Evolutionary conservation across 192 early-diverging fungal genomes (phyloP), one percentile per base, ranked within the genome.

Genomic region (Chytriomyces hyalinus): DNA sequence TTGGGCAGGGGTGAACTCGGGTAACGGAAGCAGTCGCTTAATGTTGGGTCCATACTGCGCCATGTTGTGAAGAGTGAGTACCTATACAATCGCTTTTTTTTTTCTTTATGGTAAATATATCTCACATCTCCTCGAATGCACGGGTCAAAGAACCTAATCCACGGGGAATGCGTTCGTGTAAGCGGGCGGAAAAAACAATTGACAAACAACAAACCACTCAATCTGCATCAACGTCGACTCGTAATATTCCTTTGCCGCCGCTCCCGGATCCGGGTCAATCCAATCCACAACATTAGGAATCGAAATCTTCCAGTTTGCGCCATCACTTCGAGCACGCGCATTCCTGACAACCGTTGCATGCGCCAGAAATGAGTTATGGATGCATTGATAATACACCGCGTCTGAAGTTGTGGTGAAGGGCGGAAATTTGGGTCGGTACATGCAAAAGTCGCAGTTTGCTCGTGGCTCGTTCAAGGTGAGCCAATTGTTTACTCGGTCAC

Each of bases 391-490:
- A 10, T 36, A 49, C 9, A 49, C 71, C 13, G 60, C 6, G 53
- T 73, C 44, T 6, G 71, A 49, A 44, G n/a, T 28, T 22, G 44
- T 73, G 4, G n/a, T 63, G 6, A 46, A 62, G 15, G 71, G 71
- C 5, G 71, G 59, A 6, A 73, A 49, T 11, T 49, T 53, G 13
- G 46, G 46, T 26, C 62, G 71, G 36, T 62, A 36, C 46, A 62
- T 43, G 7, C 71, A 36, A 62, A 65, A 78, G 15, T 75, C 70
- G 70, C 82, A 82, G 45, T 68, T 75, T 26, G 74, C 50, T 15
- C 57, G 43, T 17, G 82, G 68, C 53, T 83, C 82, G 61, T 83
- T 83, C 13, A 82, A 24, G 6, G 82, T 83, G 57, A 82, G 49
- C 72, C 71, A 73, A 66, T 83, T 82, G 28, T 80, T 20, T 15